These are phyloP conservation scores for Fistulinella cinereoalba DNA, from an alignment of 1,284 basidiomycete genomes.

Conservation along the genomic window DNA sequence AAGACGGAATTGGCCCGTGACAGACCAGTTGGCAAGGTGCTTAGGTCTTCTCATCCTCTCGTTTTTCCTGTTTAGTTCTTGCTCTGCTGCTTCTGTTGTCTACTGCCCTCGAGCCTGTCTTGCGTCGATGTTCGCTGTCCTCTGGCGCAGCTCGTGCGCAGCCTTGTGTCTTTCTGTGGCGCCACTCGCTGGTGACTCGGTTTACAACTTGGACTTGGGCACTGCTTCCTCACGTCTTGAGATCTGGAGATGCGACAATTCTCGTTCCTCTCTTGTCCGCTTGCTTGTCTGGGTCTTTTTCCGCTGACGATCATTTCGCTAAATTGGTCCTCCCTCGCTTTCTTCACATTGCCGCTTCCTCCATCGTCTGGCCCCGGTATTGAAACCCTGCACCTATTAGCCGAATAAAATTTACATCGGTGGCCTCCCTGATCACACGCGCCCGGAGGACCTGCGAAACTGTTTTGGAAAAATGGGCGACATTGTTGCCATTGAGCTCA, in stretches of 20 bases:
- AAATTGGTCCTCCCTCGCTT: constrained; percentile 37
- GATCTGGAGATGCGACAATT: constrained; percentile 14
- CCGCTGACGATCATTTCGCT: constrained; percentile 22
- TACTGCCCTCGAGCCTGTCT: constrained; percentile 24
- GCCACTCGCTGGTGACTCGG: constrained; percentile 19
- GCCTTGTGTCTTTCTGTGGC: constrained; percentile 16
- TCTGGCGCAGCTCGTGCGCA: constrained; percentile 16
- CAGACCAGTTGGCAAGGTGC: constrained; percentile 81
- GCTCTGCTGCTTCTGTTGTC: constrained; percentile 24
- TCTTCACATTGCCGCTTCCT: constrained; percentile 48
- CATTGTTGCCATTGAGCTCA: constrained; percentile 74
- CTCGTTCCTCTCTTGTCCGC: constrained; percentile 13
- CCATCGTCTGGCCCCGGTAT: constrained; percentile 48
- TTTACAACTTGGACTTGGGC: constrained; percentile 14
- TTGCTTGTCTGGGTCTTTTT: constrained; percentile 25
- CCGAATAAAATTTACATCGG: constrained; percentile 89
- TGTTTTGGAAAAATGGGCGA: constrained; percentile 83
- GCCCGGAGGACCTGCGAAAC: constrained; percentile 75
- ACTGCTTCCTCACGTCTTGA: constrained; percentile 18
- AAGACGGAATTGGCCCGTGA: constrained; percentile 53
- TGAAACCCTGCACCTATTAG: constrained; percentile 67
- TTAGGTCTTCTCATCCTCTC: constrained; percentile 64
- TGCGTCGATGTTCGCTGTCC: constrained; percentile 19
- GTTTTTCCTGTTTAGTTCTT: constrained; percentile 34
- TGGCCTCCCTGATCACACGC: constrained; percentile 80